phyloP scores from a whole-genome alignment of 768 basidiomycete species.

The Pleurotus giganteus region DNA sequence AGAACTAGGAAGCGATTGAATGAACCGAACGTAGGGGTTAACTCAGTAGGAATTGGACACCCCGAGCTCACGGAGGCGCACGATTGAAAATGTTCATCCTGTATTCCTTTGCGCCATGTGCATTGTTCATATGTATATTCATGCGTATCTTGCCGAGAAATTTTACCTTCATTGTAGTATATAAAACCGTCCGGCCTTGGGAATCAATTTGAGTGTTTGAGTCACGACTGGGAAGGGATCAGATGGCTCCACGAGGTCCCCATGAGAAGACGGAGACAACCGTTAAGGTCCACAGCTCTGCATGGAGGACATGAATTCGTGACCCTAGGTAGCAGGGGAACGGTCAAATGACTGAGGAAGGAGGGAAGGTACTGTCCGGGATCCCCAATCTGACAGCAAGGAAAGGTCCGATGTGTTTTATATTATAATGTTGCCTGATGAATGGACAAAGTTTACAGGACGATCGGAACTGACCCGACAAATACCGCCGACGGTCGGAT shows the following conservation, averaged over 20 bases:
- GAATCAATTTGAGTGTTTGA: neutral
- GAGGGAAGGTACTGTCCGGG: too few relatives aligned
- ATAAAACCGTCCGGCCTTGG: constrained; percentile 1
- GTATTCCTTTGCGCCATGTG: neutral
- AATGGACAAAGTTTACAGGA: neutral
- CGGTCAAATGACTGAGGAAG: too few relatives aligned
- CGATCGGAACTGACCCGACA: neutral
- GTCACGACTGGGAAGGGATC: neutral
- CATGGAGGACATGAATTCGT: too few relatives aligned
- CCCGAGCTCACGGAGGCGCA: neutral
- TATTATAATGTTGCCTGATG: too few relatives aligned
- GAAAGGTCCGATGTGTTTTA: too few relatives aligned
- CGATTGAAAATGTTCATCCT: neutral
- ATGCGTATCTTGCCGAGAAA: neutral
- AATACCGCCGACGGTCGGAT: neutral
- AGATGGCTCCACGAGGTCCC: neutral
- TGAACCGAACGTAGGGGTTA: neutral
- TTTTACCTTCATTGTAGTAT: neutral
- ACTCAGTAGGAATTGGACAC: too few relatives aligned
- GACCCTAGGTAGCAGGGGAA: too few relatives aligned
- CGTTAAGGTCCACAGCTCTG: neutral
- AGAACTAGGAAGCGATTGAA: neutral
- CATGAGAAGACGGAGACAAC: neutral
- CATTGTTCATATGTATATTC: neutral
- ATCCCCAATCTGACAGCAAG: neutral